Evolutionary conservation across 2,329 filamentous ascomycete genomes (phyloP).

Genomic region (Cercospora sp.): DNA sequence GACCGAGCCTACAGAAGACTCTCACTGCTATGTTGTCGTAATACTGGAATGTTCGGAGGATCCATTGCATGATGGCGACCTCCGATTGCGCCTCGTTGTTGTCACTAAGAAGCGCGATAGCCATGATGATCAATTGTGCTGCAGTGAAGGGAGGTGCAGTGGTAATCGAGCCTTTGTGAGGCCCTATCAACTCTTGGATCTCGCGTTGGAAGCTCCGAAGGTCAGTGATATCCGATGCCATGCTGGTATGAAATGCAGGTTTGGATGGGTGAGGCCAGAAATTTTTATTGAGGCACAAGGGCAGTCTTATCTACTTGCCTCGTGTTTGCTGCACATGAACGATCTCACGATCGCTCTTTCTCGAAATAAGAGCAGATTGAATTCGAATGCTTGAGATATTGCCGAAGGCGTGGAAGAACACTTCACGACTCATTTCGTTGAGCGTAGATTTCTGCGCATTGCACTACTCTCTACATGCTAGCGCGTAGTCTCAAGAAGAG

Average conservation of each 20-base stretch:
- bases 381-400: background rate
- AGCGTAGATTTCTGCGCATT: background rate
- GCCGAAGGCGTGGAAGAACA: background rate
- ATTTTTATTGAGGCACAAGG: background rate
- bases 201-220: background rate
- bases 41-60: background rate
- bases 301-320: background rate
- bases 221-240: background rate
- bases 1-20: background rate
- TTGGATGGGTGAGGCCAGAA: background rate
- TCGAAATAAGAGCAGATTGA: background rate
- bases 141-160: background rate
- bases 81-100: background rate
- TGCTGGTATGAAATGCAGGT: background rate
- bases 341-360: background rate
- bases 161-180: background rate
- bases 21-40: background rate
- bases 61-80: background rate
- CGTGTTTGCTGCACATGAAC: background rate
- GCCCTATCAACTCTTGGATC: background rate
- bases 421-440: background rate
- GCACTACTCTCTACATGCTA: background rate
- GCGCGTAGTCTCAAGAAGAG: no score
- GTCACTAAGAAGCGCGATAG: background rate
- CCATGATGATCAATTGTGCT: background rate